Evolutionary conservation across 1,284 basidiomycete species (phyloP).

Genomic region (Vanrija sp.): DNA sequence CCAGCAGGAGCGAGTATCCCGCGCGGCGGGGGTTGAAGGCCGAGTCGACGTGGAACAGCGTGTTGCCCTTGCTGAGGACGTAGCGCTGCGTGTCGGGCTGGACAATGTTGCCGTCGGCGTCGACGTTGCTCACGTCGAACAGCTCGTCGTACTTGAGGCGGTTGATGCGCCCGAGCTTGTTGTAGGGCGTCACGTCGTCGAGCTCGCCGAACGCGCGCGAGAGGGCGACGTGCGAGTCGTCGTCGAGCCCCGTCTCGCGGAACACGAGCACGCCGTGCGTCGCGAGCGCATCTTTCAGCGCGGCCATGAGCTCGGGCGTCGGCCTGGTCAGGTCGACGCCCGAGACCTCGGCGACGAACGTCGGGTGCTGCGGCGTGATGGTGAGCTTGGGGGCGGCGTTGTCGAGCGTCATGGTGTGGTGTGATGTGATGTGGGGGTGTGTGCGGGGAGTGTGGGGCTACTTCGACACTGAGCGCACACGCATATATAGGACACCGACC

Average conservation of each 20-base stretch:
- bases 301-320: slow-evolving; percentile 16
- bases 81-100: slow-evolving; percentile 12
- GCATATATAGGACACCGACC: too few species aligned
- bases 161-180: slow-evolving; percentile 21
- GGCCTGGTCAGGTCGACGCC: slow-evolving; percentile 18
- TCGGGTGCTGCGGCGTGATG: slow-evolving; percentile 21
- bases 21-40: slow-evolving; percentile 25
- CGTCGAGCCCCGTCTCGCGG: slow-evolving; percentile 25
- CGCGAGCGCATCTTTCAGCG: slow-evolving; percentile 21
- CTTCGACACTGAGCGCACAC: too few species aligned
- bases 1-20: slow-evolving; percentile 19
- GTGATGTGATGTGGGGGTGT: background rate
- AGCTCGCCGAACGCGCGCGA: slow-evolving; percentile 26
- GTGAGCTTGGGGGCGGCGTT: background rate
- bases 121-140: slow-evolving; percentile 26
- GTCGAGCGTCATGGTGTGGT: background rate
- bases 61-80: slow-evolving; percentile 7
- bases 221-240: slow-evolving; percentile 28
- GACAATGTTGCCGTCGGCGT: slow-evolving; percentile 19
- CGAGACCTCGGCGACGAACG: slow-evolving; percentile 26
- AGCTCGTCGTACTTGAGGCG: slow-evolving; percentile 26
- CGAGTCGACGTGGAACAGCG: slow-evolving; percentile 21
- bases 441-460: too few species aligned
- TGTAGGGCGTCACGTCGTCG: slow-evolving; percentile 34
- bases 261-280: slow-evolving; percentile 29